Evolutionary conservation across 306 rosid genomes (phyloP), one percentile per base, ranked within the genome.

Genomic region (Myrica gale): DNA sequence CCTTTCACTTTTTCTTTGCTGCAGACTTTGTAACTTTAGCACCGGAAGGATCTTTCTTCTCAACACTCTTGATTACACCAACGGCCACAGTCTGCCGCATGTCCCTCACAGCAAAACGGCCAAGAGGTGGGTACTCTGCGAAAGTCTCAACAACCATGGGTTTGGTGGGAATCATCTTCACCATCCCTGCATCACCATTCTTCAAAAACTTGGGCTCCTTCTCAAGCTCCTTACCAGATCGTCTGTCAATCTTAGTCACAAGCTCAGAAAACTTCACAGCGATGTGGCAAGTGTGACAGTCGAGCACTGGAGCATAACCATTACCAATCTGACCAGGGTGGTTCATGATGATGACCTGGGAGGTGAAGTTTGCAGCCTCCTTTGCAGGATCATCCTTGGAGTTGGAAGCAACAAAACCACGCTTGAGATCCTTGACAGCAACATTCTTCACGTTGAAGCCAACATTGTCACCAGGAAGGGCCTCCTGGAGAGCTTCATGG

Each of bases 331-430:
- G 84, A 1, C 82, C 84, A 21, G 84, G 84, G 79, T 84, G 87
- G 60, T 84, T 84, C 87, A 80, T 84, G 77, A 84, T 84, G 73
- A 84, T 84, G n/a, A 80, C 87, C 45, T 84, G 84, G 16, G 82
- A 80, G 13, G 74, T 82, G 62, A 32, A 32, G 37, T 32, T 32
- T 32, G 37, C 37, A 32, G 37, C 37, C 37, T 32, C 37, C 37
- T 32, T 32, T 32, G 37, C 37, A 32, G 37, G 37, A 32, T 32
- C 37, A 32, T 32, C 37, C 37, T 32, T 32, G 37, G 37, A 32
- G 37, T 32, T 32, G 37, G 37, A 32, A 32, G 37, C 37, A 32
- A 32, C 37, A 32, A 45, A 82, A 69, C 82, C 74, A 78, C 82
- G 86, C 74, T 82, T 82, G 48, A 82, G 67, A 62, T 82, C 82